These are phyloP conservation scores for Obelidium mucronatum DNA, from an alignment of 192 early-diverging fungal species.

Conservation along the genomic window DNA sequence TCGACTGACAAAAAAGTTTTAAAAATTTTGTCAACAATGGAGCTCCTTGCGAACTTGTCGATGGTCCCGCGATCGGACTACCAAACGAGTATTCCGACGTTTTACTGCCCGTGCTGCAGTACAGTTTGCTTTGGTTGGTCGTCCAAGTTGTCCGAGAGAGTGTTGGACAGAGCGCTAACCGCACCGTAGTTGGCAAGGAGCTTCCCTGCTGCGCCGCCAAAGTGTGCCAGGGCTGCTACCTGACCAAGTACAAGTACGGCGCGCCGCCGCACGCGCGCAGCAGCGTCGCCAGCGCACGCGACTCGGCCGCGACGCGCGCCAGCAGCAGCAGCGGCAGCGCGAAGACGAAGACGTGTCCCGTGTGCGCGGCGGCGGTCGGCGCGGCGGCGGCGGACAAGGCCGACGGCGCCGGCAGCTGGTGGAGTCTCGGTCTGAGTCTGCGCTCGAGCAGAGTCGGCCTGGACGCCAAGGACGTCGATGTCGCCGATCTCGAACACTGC, in stretches of 20 bases:
- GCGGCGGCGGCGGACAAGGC: too few relatives aligned
- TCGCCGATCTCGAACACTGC: not conserved
- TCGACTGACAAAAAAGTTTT: not conserved
- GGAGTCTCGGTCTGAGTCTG: not conserved
- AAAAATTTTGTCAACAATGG: conserved; percentile 13
- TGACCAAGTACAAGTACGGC: conserved; percentile 10
- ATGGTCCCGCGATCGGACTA: conserved; percentile 10
- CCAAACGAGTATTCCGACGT: conserved; percentile 18
- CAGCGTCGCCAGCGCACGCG: not conserved
- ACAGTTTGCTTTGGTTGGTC: conserved; percentile 19
- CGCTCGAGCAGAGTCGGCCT: not conserved
- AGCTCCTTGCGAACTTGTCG: not conserved
- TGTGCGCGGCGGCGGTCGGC: conserved; percentile 5
- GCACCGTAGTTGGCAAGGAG: conserved; percentile 14
- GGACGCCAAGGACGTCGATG: not conserved
- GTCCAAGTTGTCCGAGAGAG: too few relatives aligned
- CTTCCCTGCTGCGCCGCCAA: conserved; percentile 14
- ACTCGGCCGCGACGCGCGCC: not conserved
- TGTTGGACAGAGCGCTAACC: not conserved
- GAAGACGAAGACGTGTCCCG: not conserved
- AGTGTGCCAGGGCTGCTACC: conserved; percentile 31
- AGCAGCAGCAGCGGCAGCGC: not conserved
- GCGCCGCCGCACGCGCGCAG: too few relatives aligned
- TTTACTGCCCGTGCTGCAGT: conserved; percentile 21
- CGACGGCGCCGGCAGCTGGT: not conserved